phyloP scores from a whole-genome alignment of 176 grass and related monocot species.

The Lolium multiflorum region DNA sequence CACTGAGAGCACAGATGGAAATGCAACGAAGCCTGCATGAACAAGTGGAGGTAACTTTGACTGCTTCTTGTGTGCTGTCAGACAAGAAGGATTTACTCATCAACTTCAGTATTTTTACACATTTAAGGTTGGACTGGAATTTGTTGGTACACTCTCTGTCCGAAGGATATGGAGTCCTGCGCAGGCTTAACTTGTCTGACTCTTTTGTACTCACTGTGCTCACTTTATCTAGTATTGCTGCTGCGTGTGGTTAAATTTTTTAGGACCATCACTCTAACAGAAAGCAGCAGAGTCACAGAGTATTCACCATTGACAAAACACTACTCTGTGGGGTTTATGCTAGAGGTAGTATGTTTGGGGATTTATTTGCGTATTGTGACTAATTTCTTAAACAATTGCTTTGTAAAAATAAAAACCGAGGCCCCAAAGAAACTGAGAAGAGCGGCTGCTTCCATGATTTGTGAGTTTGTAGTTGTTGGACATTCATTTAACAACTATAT shows the following conservation, averaged over 20 bases:
- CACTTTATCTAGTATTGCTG: neutral
- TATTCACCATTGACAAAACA: neutral
- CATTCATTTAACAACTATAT: neutral
- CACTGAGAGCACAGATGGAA: constrained; percentile 92
- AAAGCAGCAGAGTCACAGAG: neutral
- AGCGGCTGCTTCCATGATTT: neutral
- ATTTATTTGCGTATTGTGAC: neutral
- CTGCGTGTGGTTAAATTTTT: constrained; percentile 13
- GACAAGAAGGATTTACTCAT: constrained; percentile 26
- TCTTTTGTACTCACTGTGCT: neutral
- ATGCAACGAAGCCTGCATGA: constrained; percentile 94
- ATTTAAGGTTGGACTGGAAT: neutral
- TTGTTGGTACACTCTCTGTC: neutral
- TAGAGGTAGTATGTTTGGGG: neutral
- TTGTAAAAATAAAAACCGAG: neutral
- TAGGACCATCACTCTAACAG: neutral
- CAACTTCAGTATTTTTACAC: constrained; percentile 26
- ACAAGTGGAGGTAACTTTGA: constrained; percentile 85
- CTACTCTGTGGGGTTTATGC: neutral
- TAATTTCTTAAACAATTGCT: neutral
- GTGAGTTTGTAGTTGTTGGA: neutral
- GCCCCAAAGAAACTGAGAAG: neutral
- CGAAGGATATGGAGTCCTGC: neutral
- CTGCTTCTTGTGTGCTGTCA: neutral
- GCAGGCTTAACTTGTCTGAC: constrained; percentile 3